Evolutionary conservation across 1,284 basidiomycete genomes (phyloP), one percentile per base, ranked within the genome.

Genomic region (Inonotus hispidus): DNA sequence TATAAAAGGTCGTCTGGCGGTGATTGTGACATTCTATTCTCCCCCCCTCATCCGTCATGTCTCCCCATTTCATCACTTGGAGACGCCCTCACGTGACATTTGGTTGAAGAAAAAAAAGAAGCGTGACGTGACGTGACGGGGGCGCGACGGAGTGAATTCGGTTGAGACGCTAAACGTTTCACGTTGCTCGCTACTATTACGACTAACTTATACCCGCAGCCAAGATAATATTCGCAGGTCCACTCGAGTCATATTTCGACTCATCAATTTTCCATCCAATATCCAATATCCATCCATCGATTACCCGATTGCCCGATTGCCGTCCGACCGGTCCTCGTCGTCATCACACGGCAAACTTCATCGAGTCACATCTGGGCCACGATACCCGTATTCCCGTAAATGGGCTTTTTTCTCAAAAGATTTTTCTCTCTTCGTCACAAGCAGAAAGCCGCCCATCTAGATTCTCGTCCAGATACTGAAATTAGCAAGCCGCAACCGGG

Each of bases 351-450:
- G 11, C 25, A 52, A 35, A 52, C 50, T 27, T 27, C 50, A 23
- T 6, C 25, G 23, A 21, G 27, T 49, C 27, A 49, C 47, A 25
- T 49, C 21, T 49, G 32, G 32, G 3, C 32, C 32, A 32, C 32
- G 8, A 32, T 32, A 32, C 3, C 27, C n/a, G 35, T 53, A 14
- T 13, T 5, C 21, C 39, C 19, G 16, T 50, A 23, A 21, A 90
- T 90, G 87, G 83, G 84, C 23, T 82, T 90, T 43, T 43, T 43
- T 60, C 73, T 91, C 67, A 86, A 85, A 67, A 84, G 82, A 41
- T 74, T 91, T 65, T 80, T 91, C 58, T 90, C 89, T 10, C 74
- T 90, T 37, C 78, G 85, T 54, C 82, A 78, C 72, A 85, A 86
- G 41, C 53, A 82, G 71, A 80, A 77, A 67, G 82, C 80, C 72